Percentiles rank a stretch among this genome's conserved stretches.
phyloP scores from a whole-genome alignment of 495 filamentous ascomycete genomes.

The Aspergillus sclerotiicarbonarius region DNA sequence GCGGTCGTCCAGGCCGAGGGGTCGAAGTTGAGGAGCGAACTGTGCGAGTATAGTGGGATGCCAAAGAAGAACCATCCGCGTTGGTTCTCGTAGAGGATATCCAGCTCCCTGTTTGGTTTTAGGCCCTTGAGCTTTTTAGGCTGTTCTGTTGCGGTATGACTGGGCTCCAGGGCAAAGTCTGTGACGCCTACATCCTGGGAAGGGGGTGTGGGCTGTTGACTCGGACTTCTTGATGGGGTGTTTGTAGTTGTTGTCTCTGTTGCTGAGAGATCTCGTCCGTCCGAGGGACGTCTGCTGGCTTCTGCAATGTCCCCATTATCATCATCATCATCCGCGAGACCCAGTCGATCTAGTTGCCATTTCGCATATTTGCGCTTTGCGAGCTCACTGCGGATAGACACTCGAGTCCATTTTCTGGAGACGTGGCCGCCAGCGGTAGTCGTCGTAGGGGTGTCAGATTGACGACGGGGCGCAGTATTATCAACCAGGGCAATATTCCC shows the following conservation, averaged over 20 bases:
- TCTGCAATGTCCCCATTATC: conserved; percentile 15
- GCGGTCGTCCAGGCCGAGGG: conserved; percentile 81
- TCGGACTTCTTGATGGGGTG: neutral
- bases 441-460: conserved; percentile 21
- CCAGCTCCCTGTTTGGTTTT: conserved; percentile 55
- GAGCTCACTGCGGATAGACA: conserved; percentile 47
- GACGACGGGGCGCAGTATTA: conserved; percentile 37
- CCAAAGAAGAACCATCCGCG: conserved; percentile 84
- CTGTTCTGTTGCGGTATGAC: neutral
- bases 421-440: conserved; percentile 22
- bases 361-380: conserved; percentile 60
- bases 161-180: too few relatives aligned
- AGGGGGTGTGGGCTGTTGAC: too few relatives aligned
- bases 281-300: neutral
- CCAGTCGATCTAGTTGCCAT: conserved; percentile 54
- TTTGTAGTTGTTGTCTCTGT: conserved; percentile 5
- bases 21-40: conserved; percentile 84
- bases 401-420: conserved; percentile 33
- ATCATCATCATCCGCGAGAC: conserved; percentile 26
- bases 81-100: conserved; percentile 94
- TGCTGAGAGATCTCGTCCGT: conserved; percentile 11
- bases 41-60: conserved; percentile 79
- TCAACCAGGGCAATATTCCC: conserved; percentile 37
- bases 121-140: conserved; percentile 16
- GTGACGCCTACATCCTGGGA: too few relatives aligned